Percentiles rank a stretch among this genome's conserved stretches.
Conservation (phyloP, 2,329 filamentous ascomycete species). For the Xylaria sp. region DNA sequence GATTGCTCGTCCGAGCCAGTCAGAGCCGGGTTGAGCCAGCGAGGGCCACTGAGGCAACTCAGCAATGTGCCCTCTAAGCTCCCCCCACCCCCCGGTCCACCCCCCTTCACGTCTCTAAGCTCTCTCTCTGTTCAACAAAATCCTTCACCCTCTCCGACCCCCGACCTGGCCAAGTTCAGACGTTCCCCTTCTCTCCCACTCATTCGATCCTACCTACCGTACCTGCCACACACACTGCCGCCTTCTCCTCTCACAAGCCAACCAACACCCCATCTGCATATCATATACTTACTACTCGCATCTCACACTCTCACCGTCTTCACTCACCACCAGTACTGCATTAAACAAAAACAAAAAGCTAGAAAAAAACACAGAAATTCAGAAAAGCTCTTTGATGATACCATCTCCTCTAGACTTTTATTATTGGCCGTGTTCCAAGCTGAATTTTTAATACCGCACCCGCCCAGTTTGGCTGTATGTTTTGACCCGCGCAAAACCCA, state of each 20-base stretch:
- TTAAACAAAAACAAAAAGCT: slow-evolving; percentile 31
- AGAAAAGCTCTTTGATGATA: slow-evolving; percentile 32
- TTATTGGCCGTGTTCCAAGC: slow-evolving; percentile 31
- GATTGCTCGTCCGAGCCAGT: slow-evolving; percentile 28
- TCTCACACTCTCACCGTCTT: slow-evolving; percentile 19
- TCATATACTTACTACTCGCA: slow-evolving; percentile 27
- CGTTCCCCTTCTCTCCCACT: slow-evolving; percentile 38
- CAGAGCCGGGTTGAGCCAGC: slow-evolving; percentile 20
- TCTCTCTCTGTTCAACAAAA: slow-evolving; percentile 41
- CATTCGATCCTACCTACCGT: slow-evolving; percentile 43
- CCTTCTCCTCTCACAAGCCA: slow-evolving; percentile 36
- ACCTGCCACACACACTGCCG: slow-evolving; percentile 36
- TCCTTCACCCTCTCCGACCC: slow-evolving; percentile 39
- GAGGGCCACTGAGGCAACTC: slow-evolving; percentile 36
- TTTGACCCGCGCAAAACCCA: slow-evolving; percentile 30
- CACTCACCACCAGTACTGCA: slow-evolving; percentile 28
- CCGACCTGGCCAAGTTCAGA: slow-evolving; percentile 35
- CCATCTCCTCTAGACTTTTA: slow-evolving; percentile 24
- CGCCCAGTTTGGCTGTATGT: slow-evolving; percentile 18
- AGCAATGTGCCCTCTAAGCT: slow-evolving; percentile 29
- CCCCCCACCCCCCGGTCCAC: slow-evolving; percentile 23
- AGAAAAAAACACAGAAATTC: slow-evolving; percentile 22
- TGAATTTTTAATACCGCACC: slow-evolving; percentile 38
- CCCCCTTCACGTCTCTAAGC: slow-evolving; percentile 35
- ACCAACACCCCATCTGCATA: slow-evolving; percentile 36